These are phyloP conservation scores for Candida sp. DNA, from an alignment of 1,139 yeast species.

Conservation along the genomic window DNA sequence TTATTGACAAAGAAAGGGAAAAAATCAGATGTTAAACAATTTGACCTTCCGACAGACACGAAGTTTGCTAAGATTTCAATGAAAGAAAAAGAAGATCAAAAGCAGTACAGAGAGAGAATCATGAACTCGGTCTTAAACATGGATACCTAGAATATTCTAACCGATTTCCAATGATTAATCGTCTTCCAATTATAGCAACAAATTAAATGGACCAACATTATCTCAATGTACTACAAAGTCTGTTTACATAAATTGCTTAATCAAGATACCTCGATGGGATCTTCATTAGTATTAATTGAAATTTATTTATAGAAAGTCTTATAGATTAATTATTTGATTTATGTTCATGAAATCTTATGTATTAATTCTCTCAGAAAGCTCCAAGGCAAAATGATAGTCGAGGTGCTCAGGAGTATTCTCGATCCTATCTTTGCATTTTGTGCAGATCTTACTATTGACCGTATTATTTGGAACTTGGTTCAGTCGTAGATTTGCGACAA, in stretches of 20 bases:
- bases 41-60: conserved; percentile 47
- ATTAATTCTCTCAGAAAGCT: conserved; percentile 28
- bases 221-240: too few species aligned
- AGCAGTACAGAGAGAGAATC: conserved; percentile 36
- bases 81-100: conserved; percentile 29
- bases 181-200: too few species aligned
- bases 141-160: conserved; percentile 13
- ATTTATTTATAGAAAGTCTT: neutral
- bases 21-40: conserved; percentile 37
- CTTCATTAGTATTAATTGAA: neutral
- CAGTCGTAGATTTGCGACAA: conserved; percentile 17
- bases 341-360: conserved; percentile 4
- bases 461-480: conserved; percentile 13
- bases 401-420: conserved; percentile 36
- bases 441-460: conserved; percentile 18
- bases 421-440: conserved; percentile 20
- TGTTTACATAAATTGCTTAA: too few species aligned
- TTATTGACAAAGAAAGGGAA: conserved; percentile 53
- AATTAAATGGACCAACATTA: too few species aligned
- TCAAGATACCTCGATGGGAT: neutral
- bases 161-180: too few species aligned
- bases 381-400: conserved; percentile 39
- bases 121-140: conserved; percentile 40
- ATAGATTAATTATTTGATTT: too few species aligned
- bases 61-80: conserved; percentile 41